These are phyloP conservation scores for Rhododendron simsii DNA, from an alignment of 148 eudicot species.

Conservation along the genomic window DNA sequence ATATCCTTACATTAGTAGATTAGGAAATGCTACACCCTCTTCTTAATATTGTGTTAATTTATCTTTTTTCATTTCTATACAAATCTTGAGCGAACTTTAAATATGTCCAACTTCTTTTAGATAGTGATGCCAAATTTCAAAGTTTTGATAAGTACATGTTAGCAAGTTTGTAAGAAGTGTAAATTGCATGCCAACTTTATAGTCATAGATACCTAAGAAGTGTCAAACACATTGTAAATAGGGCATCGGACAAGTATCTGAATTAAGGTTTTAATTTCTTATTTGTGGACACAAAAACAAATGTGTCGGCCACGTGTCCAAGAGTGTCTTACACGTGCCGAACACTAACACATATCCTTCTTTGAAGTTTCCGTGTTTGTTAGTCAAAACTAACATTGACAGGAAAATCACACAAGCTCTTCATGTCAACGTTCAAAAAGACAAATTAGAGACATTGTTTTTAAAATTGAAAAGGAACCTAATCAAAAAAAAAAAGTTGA, in stretches of 20 bases:
- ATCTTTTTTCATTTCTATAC: not conserved
- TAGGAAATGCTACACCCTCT: not conserved
- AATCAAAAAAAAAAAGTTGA: not conserved
- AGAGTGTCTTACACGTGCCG: not conserved
- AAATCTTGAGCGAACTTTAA: not conserved
- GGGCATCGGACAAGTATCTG: not conserved
- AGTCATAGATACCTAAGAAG: not conserved
- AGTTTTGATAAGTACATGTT: not conserved
- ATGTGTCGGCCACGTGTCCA: not conserved
- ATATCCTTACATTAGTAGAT: not conserved
- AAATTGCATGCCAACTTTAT: not conserved
- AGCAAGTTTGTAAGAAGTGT: not conserved
- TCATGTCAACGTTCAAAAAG: not conserved
- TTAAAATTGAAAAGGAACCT: not conserved
- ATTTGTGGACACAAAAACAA: not conserved
- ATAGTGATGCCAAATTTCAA: not conserved
- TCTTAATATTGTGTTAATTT: not conserved
- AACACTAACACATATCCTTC: not conserved
- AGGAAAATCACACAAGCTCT: not conserved
- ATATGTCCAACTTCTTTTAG: not conserved
- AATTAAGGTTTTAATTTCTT: not conserved
- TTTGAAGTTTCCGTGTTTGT: not conserved
- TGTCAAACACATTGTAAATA: not conserved
- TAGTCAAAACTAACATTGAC: not conserved
- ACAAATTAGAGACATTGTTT: not conserved